Evolutionary conservation across 805 yeast species (phyloP).

Genomic region (Myxozyma neglecta): DNA sequence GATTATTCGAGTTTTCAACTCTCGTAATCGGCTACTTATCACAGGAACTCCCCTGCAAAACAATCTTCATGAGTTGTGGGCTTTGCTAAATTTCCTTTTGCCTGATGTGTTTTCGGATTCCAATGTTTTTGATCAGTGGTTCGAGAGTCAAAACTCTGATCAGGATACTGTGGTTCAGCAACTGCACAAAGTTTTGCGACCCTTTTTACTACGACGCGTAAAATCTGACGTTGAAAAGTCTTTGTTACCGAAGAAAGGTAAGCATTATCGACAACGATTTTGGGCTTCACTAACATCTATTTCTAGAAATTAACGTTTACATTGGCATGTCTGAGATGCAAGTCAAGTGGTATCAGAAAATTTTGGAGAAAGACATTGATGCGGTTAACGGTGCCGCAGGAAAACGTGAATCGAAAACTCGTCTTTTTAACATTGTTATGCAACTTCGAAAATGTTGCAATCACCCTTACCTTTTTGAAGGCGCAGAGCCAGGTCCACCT

Average conservation of each 20-base stretch:
- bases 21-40: constrained; percentile 77
- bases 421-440: constrained; percentile 92
- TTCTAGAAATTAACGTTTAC: constrained; percentile 74
- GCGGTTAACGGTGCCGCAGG: constrained; percentile 97
- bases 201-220: constrained; percentile 84
- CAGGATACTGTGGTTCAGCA: constrained; percentile 87
- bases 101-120: constrained; percentile 96
- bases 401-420: constrained; percentile 86
- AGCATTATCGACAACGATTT: background rate
- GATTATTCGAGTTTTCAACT: constrained; percentile 83
- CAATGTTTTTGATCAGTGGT: constrained; percentile 89
- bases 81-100: constrained; percentile 78
- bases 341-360: constrained; percentile 81
- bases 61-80: constrained; percentile 95
- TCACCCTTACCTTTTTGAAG: constrained; percentile 95
- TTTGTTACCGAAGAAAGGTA: constrained; percentile 71
- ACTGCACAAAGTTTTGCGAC: constrained; percentile 81
- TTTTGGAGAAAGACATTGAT: constrained; percentile 88
- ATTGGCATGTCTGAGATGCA: constrained; percentile 97
- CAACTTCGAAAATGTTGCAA: constrained; percentile 95
- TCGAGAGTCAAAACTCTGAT: constrained; percentile 55
- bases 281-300: background rate
- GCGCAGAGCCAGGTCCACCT: constrained; percentile 99
- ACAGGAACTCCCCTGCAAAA: constrained; percentile 97
- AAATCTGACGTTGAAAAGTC: constrained; percentile 93